Evolutionary conservation across 192 early-diverging fungal genomes (phyloP).

Genomic region (Endogone sp.): DNA sequence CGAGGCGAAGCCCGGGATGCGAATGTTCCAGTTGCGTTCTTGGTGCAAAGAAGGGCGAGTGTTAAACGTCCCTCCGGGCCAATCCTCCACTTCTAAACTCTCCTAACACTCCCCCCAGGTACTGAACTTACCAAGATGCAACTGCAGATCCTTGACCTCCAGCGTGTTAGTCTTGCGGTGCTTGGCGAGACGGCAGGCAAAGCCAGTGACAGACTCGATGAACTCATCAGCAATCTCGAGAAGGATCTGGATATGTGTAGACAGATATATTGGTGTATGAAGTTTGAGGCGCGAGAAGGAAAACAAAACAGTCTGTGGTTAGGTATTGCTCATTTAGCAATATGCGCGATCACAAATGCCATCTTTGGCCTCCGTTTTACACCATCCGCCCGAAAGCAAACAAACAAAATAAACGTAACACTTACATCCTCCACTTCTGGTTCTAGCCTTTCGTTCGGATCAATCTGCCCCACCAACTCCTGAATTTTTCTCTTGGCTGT

Average conservation of each 20-base stretch:
- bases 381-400: too few species aligned
- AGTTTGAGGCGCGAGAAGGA: too few species aligned
- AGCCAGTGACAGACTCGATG: slow-evolving; percentile 77
- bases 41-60: not conserved
- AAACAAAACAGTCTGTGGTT: too few species aligned
- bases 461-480: slow-evolving; percentile 82
- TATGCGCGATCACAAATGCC: too few species aligned
- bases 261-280: too few species aligned
- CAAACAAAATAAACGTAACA: too few species aligned
- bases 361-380: too few species aligned
- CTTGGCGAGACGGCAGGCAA: slow-evolving; percentile 80
- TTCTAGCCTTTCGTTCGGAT: slow-evolving; percentile 72
- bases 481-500: slow-evolving; percentile 77
- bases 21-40: slow-evolving; percentile 88
- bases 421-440: slow-evolving; percentile 80
- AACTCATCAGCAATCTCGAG: slow-evolving; percentile 86
- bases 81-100: too few species aligned
- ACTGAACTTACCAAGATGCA: slow-evolving; percentile 61
- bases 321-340: too few species aligned
- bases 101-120: too few species aligned
- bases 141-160: slow-evolving; percentile 83
- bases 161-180: slow-evolving; percentile 74
- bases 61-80: too few species aligned
- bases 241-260: slow-evolving; percentile 50
- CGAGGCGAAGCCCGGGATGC: slow-evolving; percentile 84